These are phyloP conservation scores for Trichoderma gamsii DNA, from an alignment of 495 filamentous ascomycete genomes.

Conservation along the genomic window DNA sequence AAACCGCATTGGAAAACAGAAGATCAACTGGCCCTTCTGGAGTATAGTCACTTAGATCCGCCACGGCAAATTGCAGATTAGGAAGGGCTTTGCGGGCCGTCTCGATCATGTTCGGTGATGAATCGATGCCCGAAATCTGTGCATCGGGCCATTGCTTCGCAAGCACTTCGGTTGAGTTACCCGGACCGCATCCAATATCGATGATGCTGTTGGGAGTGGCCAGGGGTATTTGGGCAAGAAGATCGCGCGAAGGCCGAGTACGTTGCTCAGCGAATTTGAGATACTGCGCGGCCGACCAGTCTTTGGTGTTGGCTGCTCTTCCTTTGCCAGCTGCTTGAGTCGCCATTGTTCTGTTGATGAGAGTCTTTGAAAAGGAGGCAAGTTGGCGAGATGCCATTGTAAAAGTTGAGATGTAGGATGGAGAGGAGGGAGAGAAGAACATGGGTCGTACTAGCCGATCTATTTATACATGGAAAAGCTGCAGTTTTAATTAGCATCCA, in stretches of 20 bases:
- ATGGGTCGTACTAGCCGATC: background rate
- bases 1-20: conserved; percentile 50
- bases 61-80: conserved; percentile 31
- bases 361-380: background rate
- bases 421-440: background rate
- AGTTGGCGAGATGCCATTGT: background rate
- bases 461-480: background rate
- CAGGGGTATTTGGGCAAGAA: conserved; percentile 1
- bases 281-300: conserved; percentile 11
- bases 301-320: background rate
- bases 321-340: background rate
- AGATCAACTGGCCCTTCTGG: conserved; percentile 34
- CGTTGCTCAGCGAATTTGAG: conserved; percentile 13
- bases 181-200: conserved; percentile 53
- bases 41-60: conserved; percentile 34
- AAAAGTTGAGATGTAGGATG: background rate
- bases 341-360: background rate
- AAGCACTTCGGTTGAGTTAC: conserved; percentile 46
- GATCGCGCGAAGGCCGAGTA: conserved; percentile 8
- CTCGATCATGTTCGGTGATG: conserved; percentile 46
- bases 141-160: conserved; percentile 40
- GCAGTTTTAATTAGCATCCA: no score
- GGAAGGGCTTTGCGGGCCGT: conserved; percentile 36
- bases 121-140: conserved; percentile 46
- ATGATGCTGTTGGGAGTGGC: conserved; percentile 35